Evolutionary conservation across 164 flowering plant genomes (phyloP).

Genomic region (Aristolochia californica): DNA sequence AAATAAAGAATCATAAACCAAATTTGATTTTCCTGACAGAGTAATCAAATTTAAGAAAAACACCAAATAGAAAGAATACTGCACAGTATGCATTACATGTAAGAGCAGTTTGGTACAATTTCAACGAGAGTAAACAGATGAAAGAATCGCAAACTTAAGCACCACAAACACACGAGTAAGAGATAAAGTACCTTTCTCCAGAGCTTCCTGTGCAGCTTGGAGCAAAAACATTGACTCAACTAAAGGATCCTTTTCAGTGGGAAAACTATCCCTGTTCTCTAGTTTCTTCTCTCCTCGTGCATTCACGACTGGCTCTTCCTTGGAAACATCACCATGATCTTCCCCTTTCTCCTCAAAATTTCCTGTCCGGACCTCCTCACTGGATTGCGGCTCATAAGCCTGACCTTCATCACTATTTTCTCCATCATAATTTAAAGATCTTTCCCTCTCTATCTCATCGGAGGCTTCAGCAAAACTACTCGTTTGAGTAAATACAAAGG

Average conservation of each 20-base stretch:
- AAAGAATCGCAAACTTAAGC: background rate
- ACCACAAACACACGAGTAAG: background rate
- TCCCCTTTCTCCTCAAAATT: conserved; percentile 27
- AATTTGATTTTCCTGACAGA: too few relatives aligned
- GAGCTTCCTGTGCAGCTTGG: conserved; percentile 56
- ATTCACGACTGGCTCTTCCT: conserved; percentile 28
- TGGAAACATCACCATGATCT: conserved; percentile 35
- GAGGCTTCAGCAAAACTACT: conserved; percentile 15
- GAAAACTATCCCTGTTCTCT: conserved; percentile 19
- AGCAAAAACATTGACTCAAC: conserved; percentile 38
- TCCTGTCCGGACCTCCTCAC: conserved; percentile 27
- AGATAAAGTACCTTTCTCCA: conserved; percentile 41
- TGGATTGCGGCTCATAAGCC: conserved; percentile 17
- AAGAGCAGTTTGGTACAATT: conserved; percentile 7
- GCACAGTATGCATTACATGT: too few relatives aligned
- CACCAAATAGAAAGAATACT: too few relatives aligned
- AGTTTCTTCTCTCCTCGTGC: conserved; percentile 31
- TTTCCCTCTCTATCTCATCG: conserved; percentile 33
- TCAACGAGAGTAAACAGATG: conserved; percentile 28
- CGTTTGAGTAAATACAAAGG: conserved; percentile 21
- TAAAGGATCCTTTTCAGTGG: conserved; percentile 42
- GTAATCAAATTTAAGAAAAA: too few relatives aligned
- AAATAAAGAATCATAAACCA: background rate
- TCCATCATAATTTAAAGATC: conserved; percentile 19
- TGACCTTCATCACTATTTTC: conserved; percentile 5